These are phyloP conservation scores for Solanum pennellii DNA, from an alignment of 257 asterid species.

Conservation along the genomic window DNA sequence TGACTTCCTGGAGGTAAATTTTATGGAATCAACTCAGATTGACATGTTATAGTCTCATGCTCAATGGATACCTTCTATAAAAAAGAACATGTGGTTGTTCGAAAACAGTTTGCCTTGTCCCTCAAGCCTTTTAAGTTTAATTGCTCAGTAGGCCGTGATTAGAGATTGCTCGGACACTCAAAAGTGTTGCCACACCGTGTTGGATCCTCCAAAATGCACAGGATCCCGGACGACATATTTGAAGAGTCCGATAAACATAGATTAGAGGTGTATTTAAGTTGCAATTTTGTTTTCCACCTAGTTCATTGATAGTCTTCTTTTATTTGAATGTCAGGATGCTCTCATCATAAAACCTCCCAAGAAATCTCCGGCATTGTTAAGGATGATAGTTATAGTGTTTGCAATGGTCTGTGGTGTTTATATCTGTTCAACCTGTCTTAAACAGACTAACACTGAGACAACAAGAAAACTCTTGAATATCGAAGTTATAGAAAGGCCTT, in stretches of 20 bases:
- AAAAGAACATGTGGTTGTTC: neutral
- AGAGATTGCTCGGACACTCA: neutral
- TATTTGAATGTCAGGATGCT: slow-evolving; percentile 34
- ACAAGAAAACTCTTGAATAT: slow-evolving; percentile 16
- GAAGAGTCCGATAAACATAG: neutral
- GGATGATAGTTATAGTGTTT: slow-evolving; percentile 56
- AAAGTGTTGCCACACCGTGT: neutral
- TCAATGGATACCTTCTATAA: neutral
- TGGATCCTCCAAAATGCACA: neutral
- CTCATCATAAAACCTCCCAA: slow-evolving; percentile 57
- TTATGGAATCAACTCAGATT: neutral
- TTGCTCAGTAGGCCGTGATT: neutral
- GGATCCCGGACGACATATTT: neutral
- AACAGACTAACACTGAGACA: slow-evolving; percentile 31
- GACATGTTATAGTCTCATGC: neutral
- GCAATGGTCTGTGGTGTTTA: slow-evolving; percentile 62
- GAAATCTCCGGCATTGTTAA: slow-evolving; percentile 54
- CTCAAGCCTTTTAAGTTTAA: neutral
- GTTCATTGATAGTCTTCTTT: neutral
- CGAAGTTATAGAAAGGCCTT: slow-evolving; percentile 23
- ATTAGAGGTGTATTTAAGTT: neutral
- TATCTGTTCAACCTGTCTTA: slow-evolving; percentile 60
- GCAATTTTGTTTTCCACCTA: neutral
- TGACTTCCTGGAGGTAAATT: neutral
- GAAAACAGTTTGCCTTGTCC: neutral